Percentiles rank a stretch among this genome's conserved stretches.
Evolutionary conservation across 2,329 filamentous ascomycete species (phyloP).

Genomic region (Colletotrichum eremochloae): DNA sequence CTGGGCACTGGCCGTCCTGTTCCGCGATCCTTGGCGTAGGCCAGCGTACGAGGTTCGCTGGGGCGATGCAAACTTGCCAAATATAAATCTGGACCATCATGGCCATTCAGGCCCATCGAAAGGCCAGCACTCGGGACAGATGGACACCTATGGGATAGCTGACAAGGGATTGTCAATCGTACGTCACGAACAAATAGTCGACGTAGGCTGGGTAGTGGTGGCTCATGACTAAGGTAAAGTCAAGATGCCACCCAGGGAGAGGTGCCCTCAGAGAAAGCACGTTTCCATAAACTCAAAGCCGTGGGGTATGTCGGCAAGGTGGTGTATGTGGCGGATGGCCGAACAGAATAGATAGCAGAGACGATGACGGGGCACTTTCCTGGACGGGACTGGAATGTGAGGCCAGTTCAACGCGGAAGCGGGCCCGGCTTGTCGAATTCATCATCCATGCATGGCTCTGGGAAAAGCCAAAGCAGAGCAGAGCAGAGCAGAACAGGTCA

Average conservation of each 20-base stretch:
- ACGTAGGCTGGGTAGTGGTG: background rate
- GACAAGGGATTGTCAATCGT: too few species aligned
- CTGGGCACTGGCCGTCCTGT: constrained; percentile 31
- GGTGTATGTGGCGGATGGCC: background rate
- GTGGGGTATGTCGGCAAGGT: background rate
- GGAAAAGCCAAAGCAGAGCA: background rate
- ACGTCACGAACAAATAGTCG: background rate
- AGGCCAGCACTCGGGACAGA: background rate
- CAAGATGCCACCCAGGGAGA: background rate
- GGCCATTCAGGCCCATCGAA: background rate
- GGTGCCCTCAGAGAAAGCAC: background rate
- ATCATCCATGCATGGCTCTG: background rate
- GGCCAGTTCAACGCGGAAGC: background rate
- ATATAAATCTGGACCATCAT: background rate
- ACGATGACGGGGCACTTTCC: constrained; percentile 2
- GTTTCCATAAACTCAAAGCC: background rate
- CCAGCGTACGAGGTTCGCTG: constrained; percentile 1
- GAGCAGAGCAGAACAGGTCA: background rate
- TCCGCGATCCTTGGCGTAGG: constrained; percentile 33
- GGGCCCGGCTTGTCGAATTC: background rate
- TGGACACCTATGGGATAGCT: background rate
- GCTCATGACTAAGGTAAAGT: background rate
- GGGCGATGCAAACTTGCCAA: constrained; percentile 8
- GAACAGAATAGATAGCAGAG: background rate
- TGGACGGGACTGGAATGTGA: background rate